Conservation (phyloP, 2,329 filamentous ascomycete species). For the Cytospora chrysosperma region DNA sequence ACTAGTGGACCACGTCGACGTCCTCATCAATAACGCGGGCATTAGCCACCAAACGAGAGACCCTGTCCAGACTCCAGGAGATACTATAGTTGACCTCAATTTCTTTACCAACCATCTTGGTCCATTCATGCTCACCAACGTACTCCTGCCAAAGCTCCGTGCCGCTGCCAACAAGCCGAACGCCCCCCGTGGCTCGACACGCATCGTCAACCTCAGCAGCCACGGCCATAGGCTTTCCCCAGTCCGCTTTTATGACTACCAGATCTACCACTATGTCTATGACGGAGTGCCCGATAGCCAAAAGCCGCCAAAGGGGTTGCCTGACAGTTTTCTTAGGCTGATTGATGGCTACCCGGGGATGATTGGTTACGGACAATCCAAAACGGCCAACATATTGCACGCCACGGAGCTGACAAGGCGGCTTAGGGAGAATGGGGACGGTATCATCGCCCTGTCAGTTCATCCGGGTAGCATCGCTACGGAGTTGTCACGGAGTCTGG, state of each 20-base stretch:
- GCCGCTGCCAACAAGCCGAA: constrained; percentile 30
- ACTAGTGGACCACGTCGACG: constrained; percentile 36
- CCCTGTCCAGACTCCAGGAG: constrained; percentile 18
- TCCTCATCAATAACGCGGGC: constrained; percentile 24
- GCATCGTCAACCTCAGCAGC: constrained; percentile 44
- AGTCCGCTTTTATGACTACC: constrained; percentile 43
- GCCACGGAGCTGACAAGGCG: constrained; percentile 35
- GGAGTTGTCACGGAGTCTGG: constrained; percentile 31
- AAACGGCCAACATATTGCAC: constrained; percentile 47
- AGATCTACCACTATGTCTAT: constrained; percentile 39
- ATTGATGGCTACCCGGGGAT: constrained; percentile 33
- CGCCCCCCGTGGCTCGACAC: constrained; percentile 28
- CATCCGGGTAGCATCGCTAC: constrained; percentile 20
- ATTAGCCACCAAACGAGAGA: constrained; percentile 8
- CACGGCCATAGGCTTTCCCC: constrained; percentile 39
- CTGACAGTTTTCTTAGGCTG: constrained; percentile 10
- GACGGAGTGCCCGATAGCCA: constrained; percentile 32
- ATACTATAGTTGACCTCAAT: constrained; percentile 34
- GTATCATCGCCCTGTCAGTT: constrained; percentile 17
- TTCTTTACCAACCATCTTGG: constrained; percentile 48
- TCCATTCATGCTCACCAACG: constrained; percentile 47
- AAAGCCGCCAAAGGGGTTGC: constrained; percentile 12
- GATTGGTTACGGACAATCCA: constrained; percentile 47
- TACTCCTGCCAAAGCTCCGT: constrained; percentile 43
- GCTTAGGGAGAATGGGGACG: constrained; percentile 29